phyloP scores from a whole-genome alignment of 148 eudicot genomes.

The Heliosperma pusillum region DNA sequence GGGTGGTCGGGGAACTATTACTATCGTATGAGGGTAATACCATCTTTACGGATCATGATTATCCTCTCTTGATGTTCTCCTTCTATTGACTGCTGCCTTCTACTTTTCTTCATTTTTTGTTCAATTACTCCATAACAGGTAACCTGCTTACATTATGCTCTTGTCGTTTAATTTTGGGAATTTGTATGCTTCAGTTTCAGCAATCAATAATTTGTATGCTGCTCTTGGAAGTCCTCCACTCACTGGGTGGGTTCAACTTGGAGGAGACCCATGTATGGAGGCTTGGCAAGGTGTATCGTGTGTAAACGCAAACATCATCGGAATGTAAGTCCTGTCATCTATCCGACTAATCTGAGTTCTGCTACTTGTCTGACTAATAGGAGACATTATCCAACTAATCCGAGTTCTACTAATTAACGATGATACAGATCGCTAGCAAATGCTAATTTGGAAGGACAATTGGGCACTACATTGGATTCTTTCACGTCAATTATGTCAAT shows the following conservation, averaged over 20 bases:
- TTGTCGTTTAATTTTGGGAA: constrained; percentile 19
- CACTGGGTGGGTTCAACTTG: constrained; percentile 70
- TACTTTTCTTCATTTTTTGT: too few species aligned
- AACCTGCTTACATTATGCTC: neutral
- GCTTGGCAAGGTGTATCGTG: constrained; percentile 94
- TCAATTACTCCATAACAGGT: too few species aligned
- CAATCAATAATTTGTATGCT: constrained; percentile 72
- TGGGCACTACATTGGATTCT: constrained; percentile 52
- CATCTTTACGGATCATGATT: too few species aligned
- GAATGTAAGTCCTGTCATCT: constrained; percentile 43
- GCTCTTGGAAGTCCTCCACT: constrained; percentile 73
- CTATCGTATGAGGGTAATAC: too few species aligned
- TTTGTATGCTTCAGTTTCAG: constrained; percentile 46
- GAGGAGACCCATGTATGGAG: constrained; percentile 87
- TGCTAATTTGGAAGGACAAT: constrained; percentile 70
- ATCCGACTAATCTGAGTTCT: constrained; percentile 15
- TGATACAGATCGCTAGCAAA: constrained; percentile 49
- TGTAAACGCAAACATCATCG: constrained; percentile 73
- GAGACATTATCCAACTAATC: neutral
- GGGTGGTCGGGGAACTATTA: too few species aligned
- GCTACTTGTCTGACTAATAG: neutral
- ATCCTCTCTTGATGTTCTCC: too few species aligned
- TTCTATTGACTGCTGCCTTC: too few species aligned
- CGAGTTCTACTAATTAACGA: constrained; percentile 22
- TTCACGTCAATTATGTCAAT: constrained; percentile 68